Evolutionary conservation across 2,329 filamentous ascomycete species (phyloP).

Genomic region (Dactylellina leptospora): DNA sequence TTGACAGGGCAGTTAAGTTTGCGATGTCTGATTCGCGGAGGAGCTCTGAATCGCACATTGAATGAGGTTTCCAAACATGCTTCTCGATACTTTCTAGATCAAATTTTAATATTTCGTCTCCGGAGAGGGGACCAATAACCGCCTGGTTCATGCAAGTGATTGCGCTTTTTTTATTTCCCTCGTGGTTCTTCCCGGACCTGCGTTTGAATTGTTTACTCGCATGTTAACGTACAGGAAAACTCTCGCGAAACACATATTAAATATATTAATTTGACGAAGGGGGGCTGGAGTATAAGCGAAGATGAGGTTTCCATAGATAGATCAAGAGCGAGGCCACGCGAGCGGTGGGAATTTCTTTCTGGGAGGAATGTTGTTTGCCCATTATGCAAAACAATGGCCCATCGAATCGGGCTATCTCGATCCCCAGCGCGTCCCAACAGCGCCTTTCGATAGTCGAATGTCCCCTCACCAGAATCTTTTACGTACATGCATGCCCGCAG

Average conservation of each 20-base stretch:
- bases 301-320: background rate
- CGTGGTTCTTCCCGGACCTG: constrained; percentile 38
- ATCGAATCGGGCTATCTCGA: too few relatives aligned
- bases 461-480: constrained; percentile 11
- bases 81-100: constrained; percentile 5
- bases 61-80: too few relatives aligned
- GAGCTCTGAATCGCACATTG: too few relatives aligned
- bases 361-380: constrained; percentile 17
- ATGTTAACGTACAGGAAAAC: background rate
- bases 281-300: constrained; percentile 7
- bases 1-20: constrained; percentile 30
- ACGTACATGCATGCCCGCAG: constrained; percentile 10
- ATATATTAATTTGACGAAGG: constrained; percentile 18
- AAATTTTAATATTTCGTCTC: constrained; percentile 20
- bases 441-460: too few relatives aligned
- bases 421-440: background rate
- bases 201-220: constrained; percentile 41
- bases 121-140: constrained; percentile 13
- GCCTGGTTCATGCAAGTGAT: constrained; percentile 52
- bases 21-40: constrained; percentile 28
- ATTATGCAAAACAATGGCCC: constrained; percentile 17
- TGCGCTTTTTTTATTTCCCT: constrained; percentile 25
- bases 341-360: background rate
- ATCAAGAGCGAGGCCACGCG: background rate
- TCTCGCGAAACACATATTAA: constrained; percentile 3